These are phyloP conservation scores for Discostella stelligeroides DNA, from an alignment of 108 stramenopile genomes.

Conservation along the genomic window DNA sequence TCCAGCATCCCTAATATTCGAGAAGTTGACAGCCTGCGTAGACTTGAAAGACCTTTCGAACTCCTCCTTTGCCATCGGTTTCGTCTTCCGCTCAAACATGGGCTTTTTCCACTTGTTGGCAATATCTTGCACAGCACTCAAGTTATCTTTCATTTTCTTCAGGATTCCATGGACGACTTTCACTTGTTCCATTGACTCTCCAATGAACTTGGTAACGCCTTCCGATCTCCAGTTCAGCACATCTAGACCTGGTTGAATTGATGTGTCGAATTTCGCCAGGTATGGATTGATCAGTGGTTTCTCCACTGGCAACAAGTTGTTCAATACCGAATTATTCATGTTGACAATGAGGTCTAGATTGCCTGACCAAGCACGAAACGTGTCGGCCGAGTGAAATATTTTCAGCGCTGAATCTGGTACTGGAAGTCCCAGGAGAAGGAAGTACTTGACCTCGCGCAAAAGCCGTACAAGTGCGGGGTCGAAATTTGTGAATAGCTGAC, in stretches of 20 bases:
- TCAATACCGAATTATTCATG: constrained; percentile 83
- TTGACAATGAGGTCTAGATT: constrained; percentile 86
- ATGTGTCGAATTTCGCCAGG: constrained; percentile 73
- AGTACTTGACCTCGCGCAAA: constrained; percentile 90
- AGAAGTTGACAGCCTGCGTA: constrained; percentile 52
- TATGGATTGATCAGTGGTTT: constrained; percentile 81
- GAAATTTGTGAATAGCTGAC: constrained; percentile 84
- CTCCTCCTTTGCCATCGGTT: constrained; percentile 81
- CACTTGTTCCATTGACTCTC: constrained; percentile 72
- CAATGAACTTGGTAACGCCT: constrained; percentile 72
- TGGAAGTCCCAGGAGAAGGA: constrained; percentile 70
- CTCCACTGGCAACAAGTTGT: constrained; percentile 84
- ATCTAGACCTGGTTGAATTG: constrained; percentile 67
- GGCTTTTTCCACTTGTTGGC: constrained; percentile 66
- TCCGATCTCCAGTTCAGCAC: constrained; percentile 80
- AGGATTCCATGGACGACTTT: constrained; percentile 65
- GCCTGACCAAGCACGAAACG: constrained; percentile 86
- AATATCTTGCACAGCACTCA: constrained; percentile 57
- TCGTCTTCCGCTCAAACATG: constrained; percentile 79
- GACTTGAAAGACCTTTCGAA: constrained; percentile 76
- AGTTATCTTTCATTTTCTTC: constrained; percentile 82
- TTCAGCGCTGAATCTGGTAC: constrained; percentile 82
- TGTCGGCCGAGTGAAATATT: constrained; percentile 80
- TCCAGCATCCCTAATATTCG: constrained; percentile 77
- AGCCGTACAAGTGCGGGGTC: constrained; percentile 87